Evolutionary conservation across 2,329 filamentous ascomycete species (phyloP).

Genomic region (Fusarium sp.): DNA sequence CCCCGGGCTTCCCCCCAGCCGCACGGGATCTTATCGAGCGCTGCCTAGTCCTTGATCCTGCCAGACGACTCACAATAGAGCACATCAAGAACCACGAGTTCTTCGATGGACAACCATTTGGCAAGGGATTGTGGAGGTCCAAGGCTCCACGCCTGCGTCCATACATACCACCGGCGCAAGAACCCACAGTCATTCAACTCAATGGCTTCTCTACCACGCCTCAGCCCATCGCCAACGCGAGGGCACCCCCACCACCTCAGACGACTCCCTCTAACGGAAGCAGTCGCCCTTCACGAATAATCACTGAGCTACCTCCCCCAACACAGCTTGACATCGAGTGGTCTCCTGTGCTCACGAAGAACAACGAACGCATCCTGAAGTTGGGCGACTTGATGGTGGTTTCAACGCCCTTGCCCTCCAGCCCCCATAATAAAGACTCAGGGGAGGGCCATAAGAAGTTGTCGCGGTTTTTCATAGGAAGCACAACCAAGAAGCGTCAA

Average conservation of each 20-base stretch:
- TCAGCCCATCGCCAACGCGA: conserved; percentile 51
- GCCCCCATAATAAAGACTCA: conserved; percentile 78
- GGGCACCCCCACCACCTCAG: conserved; percentile 55
- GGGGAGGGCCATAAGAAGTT: conserved; percentile 89
- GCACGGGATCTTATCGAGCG: conserved; percentile 93
- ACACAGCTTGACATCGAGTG: conserved; percentile 98
- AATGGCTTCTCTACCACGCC: conserved; percentile 66
- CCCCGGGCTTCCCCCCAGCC: conserved; percentile 86
- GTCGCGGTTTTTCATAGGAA: conserved; percentile 92
- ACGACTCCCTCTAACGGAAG: conserved; percentile 60
- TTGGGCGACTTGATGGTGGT: conserved; percentile 91
- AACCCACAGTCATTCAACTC: conserved; percentile 82
- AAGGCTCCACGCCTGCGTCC: conserved; percentile 90
- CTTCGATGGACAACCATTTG: conserved; percentile 90
- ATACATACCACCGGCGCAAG: conserved; percentile 83
- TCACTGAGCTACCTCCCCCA: conserved; percentile 96
- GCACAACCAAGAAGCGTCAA: conserved; percentile 92
- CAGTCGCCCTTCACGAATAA: conserved; percentile 81
- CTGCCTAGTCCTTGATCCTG: conserved; percentile 89
- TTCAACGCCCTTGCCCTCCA: conserved; percentile 83
- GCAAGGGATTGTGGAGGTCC: conserved; percentile 87
- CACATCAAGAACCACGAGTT: conserved; percentile 98
- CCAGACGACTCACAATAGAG: conserved; percentile 88
- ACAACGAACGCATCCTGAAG: conserved; percentile 95
- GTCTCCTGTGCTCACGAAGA: conserved; percentile 93